Conservation (phyloP, 768 basidiomycete genomes). For the Multifurca ochricompacta region DNA sequence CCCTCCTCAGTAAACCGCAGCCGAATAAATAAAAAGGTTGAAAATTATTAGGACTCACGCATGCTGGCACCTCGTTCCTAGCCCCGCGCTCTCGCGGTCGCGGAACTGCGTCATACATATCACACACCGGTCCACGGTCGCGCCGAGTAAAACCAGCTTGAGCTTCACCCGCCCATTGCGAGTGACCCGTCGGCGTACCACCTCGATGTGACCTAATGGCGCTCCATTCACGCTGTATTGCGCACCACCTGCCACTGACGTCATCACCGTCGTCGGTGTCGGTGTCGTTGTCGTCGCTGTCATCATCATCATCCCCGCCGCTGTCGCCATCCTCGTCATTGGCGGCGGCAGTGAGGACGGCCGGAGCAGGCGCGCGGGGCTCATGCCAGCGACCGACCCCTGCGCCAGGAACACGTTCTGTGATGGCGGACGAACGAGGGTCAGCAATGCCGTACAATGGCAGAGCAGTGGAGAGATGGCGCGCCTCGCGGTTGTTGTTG, state of each 20-base stretch:
- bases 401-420: conserved; percentile 12
- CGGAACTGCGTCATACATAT: conserved; percentile 19
- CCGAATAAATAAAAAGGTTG: too few species aligned
- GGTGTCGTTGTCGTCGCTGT: background rate
- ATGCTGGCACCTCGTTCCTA: conserved; percentile 16
- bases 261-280: background rate
- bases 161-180: conserved; percentile 21
- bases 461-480: conserved; percentile 10
- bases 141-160: conserved; percentile 18
- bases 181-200: conserved; percentile 18
- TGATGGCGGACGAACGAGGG: background rate
- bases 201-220: conserved; percentile 14
- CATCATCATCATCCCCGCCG: too few species aligned
- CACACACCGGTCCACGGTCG: conserved; percentile 18
- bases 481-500: conserved; percentile 15
- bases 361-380: background rate
- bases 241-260: background rate
- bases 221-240: conserved; percentile 10
- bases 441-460: conserved; percentile 1
- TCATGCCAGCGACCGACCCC: conserved; percentile 4
- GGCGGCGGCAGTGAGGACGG: background rate
- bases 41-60: conserved; percentile 20
- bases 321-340: background rate
- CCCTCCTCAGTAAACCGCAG: too few species aligned
- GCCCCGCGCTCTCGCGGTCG: conserved; percentile 12